Base-by-base conservation (phyloP, 352 stramenopile species). In the Elongisporangium undulatum region DNA sequence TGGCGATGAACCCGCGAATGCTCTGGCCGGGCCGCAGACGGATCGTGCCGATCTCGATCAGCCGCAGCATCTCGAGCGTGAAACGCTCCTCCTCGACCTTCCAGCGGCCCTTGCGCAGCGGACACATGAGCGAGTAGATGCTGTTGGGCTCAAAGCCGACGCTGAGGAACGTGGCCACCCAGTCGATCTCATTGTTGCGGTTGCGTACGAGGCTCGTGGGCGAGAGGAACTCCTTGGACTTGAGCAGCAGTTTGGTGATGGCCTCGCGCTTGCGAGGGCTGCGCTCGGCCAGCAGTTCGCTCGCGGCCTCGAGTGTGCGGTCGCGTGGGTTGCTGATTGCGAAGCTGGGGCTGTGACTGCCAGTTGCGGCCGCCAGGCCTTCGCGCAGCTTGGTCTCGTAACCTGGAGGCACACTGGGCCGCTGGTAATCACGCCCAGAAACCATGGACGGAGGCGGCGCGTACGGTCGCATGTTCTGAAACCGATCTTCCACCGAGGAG, bases 51-150 rank as follows among this genome's bases (percentile, higher is more conserved):
- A 66, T 84, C 53, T 90, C 79, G 39, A 91, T 82, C 15, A 91
- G 66, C 7, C 68, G 71, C 12, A 93, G 61, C 48, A 93, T 53
- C 29, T 82, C 79, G 66, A 91, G 72, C 2, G 81, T 85, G 66
- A 90, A 93, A 17, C 72, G 75, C 57, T 90, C 83, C 59, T 91
- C 83, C 59, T 93, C 81, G 1, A 67, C 64, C 56, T 90, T 88
- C 81, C 83, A 92, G 0, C 83, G 73, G 9, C 80, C 82, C 26
- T 90, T 92, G 50, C 82, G 80, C 21, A 88, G 63, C 10, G 78
- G 80, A 61, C 82, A 92, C 71, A 92, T 83, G 56, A 88, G 69
- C 15, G 77, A 75, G 67, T 87, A 92, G 67, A 92, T 90, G 61
- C 78, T 85, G 56, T 72, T 82, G 2, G 70, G 62, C 57, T 89